These are phyloP conservation scores for Gossypium raimondii DNA, from an alignment of 345 rosid species.

Conservation along the genomic window DNA sequence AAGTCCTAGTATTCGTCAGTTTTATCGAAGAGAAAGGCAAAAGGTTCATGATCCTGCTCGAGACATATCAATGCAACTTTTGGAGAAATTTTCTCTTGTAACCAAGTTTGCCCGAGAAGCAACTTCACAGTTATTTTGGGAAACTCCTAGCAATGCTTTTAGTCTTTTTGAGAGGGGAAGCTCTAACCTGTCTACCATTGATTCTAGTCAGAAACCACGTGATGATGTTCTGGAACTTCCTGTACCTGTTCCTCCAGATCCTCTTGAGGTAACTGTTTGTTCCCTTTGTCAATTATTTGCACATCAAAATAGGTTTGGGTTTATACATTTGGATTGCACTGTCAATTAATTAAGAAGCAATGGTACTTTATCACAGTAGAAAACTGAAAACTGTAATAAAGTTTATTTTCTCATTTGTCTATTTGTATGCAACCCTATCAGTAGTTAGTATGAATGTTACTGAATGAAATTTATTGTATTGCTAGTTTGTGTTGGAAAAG, in stretches of 20 bases:
- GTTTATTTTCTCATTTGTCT: neutral
- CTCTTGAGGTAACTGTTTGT: slow-evolving; percentile 62
- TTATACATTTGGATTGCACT: neutral
- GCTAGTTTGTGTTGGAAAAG: neutral
- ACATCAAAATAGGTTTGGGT: neutral
- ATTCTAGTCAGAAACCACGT: slow-evolving; percentile 35
- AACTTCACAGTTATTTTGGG: slow-evolving; percentile 80
- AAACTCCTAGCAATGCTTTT: slow-evolving; percentile 53
- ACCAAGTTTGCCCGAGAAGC: slow-evolving; percentile 94
- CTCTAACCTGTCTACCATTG: slow-evolving; percentile 34
- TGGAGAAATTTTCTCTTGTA: slow-evolving; percentile 92
- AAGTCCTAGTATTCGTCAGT: slow-evolving; percentile 35
- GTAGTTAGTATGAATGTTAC: neutral
- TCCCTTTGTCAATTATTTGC: neutral
- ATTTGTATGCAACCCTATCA: neutral
- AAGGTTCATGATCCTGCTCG: slow-evolving; percentile 82
- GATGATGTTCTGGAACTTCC: slow-evolving; percentile 39
- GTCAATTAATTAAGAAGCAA: neutral
- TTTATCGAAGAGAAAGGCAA: slow-evolving; percentile 50
- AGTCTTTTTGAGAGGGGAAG: slow-evolving; percentile 56
- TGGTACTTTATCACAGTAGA: slow-evolving; percentile 7
- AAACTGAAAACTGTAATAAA: neutral
- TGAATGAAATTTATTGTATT: neutral
- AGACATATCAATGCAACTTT: slow-evolving; percentile 79
- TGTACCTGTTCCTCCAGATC: slow-evolving; percentile 61